Base-by-base conservation (phyloP, 2,329 filamentous ascomycete species). In the Lasiodiplodia sp. region DNA sequence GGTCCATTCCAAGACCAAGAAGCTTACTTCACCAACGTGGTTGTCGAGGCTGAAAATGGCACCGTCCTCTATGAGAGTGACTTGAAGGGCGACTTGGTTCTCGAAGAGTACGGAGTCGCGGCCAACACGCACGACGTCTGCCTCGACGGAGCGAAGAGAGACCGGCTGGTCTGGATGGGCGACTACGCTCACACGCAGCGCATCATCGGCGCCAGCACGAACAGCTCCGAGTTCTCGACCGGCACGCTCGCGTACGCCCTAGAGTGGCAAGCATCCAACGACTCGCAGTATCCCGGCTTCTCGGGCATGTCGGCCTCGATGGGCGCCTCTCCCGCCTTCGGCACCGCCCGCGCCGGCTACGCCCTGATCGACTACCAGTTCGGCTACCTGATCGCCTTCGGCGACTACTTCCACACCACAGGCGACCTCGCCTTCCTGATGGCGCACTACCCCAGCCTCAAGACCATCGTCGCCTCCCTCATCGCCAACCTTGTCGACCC, bases 181-280 rank as follows among this genome's bases (percentile, higher is more conserved):
- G 81, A 83, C 68, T 82, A 82, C 66, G 79, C 79, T 51, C 81
- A 83, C 70, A 83, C 82, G 0, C 72, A 77, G 1, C 75, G 77
- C 12, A 76, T 83, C 21, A 72, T 83, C 12, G 74, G 72, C 0
- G 73, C 75, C 1, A 79, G 76, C 8, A 83, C 81, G 1, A 72
- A 74, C 12, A 75, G 78, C 4, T 75, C 69, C n/a, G 80, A 82
- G 28, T 73, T 78, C 21, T 69, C 79, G 2, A 62, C 75, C 0
- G 80, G 80, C 2, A 80, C 75, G 0, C 73, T 83, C 21, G 70
- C 78, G 11, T 76, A 73, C 14, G 68, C 76, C 1, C 70, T 82
- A 0, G 70, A 71, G 25, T 75, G 73, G 62, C 75, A 79, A 53
- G 34, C 69, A 1, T 31, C 69, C 1, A 25, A 31, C 16, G 49